Percentiles rank a stretch among this genome's conserved stretches.
Conservation (phyloP, 768 basidiomycete species). For the Boletus eberwhitei region DNA sequence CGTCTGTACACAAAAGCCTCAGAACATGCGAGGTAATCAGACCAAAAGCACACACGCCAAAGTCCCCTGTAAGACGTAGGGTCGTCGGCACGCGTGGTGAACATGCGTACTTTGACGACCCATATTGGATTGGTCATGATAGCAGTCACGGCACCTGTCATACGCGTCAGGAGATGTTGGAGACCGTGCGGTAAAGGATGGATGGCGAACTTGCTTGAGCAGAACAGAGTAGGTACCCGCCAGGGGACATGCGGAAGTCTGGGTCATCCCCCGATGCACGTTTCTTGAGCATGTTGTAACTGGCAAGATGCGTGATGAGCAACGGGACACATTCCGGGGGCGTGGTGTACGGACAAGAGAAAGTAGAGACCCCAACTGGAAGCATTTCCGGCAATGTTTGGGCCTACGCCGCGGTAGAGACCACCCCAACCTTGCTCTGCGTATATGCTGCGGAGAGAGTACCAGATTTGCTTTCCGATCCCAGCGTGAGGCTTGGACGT, state of each 20-base stretch:
- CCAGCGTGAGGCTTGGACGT: constrained; percentile 60
- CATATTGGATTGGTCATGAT: constrained; percentile 96
- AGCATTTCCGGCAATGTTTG: constrained; percentile 93
- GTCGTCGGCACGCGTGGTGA: constrained; percentile 68
- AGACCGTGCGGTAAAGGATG: constrained; percentile 8
- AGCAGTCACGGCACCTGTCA: constrained; percentile 84
- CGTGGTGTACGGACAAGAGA: constrained; percentile 65
- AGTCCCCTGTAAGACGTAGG: constrained; percentile 76
- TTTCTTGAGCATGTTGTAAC: constrained; percentile 92
- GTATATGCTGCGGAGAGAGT: constrained; percentile 69
- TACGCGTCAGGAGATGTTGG: constrained; percentile 11
- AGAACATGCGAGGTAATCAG: not conserved
- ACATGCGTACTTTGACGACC: constrained; percentile 98
- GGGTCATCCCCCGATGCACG: constrained; percentile 68
- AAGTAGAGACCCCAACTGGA: constrained; percentile 98
- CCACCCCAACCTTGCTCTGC: constrained; percentile 75
- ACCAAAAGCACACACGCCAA: constrained; percentile 48
- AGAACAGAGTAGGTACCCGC: constrained; percentile 81
- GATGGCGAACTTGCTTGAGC: constrained; percentile 90
- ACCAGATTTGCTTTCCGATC: constrained; percentile 73
- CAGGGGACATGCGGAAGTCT: constrained; percentile 64
- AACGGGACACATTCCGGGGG: not conserved
- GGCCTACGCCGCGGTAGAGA: constrained; percentile 83
- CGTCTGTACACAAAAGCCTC: constrained; percentile 44
- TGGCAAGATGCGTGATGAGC: constrained; percentile 30